phyloP scores from a whole-genome alignment of 306 rosid genomes.

The Astragalus glycyphyllos region DNA sequence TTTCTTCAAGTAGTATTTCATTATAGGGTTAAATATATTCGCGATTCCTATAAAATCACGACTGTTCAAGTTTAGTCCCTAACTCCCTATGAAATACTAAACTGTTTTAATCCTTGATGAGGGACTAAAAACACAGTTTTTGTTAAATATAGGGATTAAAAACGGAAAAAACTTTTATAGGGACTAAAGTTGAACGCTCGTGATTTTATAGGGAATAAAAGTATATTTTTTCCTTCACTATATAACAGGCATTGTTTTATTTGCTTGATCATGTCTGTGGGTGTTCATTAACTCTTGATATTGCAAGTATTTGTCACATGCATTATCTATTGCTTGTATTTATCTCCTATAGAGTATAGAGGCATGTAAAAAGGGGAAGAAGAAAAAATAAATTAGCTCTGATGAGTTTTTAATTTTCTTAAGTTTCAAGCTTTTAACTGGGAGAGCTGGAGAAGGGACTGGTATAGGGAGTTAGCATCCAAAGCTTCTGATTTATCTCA shows the following conservation, averaged over 20 bases:
- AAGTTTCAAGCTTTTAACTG: constrained; percentile 87
- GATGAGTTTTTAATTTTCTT: constrained; percentile 41
- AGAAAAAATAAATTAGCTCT: constrained; percentile 24
- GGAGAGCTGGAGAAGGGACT: constrained; percentile 87
- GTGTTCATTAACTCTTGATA: constrained; percentile 29
- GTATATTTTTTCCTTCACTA: too few relatives aligned
- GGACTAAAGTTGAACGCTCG: too few relatives aligned
- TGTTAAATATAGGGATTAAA: too few relatives aligned
- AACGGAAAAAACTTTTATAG: too few relatives aligned
- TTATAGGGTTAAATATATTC: too few relatives aligned
- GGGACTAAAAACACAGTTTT: too few relatives aligned
- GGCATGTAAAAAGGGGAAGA: constrained; percentile 18
- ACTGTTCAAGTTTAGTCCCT: too few relatives aligned
- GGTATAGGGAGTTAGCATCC: constrained; percentile 73
- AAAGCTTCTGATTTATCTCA: constrained; percentile 73
- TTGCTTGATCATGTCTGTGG: constrained; percentile 20
- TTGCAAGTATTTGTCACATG: constrained; percentile 35
- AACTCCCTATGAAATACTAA: too few relatives aligned
- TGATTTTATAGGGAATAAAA: too few relatives aligned
- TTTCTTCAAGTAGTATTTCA: constrained; percentile 20
- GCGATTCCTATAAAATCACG: too few relatives aligned
- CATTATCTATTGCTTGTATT: constrained; percentile 32
- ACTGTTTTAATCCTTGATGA: too few relatives aligned
- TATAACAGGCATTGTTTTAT: constrained; percentile 14
- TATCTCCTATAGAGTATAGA: neutral